These are phyloP conservation scores for Colletotrichum camelliae DNA, from an alignment of 2,329 filamentous ascomycete species.

Conservation along the genomic window DNA sequence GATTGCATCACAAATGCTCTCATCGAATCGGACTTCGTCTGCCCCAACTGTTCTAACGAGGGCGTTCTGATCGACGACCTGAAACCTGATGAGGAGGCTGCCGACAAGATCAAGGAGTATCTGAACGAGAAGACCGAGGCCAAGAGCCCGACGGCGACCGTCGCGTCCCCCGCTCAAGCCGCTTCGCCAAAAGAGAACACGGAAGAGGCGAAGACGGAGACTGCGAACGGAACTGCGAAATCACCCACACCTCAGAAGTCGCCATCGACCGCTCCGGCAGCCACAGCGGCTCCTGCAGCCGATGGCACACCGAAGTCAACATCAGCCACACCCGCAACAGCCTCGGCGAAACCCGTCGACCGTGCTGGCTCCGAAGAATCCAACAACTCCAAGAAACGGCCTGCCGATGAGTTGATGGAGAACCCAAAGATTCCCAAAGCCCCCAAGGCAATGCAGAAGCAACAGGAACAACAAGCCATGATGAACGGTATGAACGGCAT, in stretches of 20 bases:
- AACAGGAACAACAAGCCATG: slow-evolving; percentile 54
- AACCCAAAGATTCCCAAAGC: slow-evolving; percentile 70
- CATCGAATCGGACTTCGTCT: slow-evolving; percentile 97
- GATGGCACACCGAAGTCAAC: slow-evolving; percentile 36
- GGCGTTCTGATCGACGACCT: slow-evolving; percentile 94
- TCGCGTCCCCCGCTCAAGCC: slow-evolving; percentile 33
- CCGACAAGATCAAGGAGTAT: slow-evolving; percentile 80
- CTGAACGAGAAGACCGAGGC: slow-evolving; percentile 62
- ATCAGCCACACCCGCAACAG: slow-evolving; percentile 31
- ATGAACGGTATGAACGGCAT: slow-evolving; percentile 52
- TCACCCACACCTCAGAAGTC: slow-evolving; percentile 36
- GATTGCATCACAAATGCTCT: slow-evolving; percentile 99
- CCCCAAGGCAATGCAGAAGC: slow-evolving; percentile 68
- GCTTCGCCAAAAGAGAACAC: slow-evolving; percentile 32
- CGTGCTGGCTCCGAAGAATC: slow-evolving; percentile 28
- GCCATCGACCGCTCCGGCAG: slow-evolving; percentile 24
- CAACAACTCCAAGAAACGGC: slow-evolving; percentile 74
- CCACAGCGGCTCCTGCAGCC: slow-evolving; percentile 8
- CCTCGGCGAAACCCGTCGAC: slow-evolving; percentile 26
- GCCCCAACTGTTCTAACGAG: slow-evolving; percentile 88
- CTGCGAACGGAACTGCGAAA: slow-evolving; percentile 19
- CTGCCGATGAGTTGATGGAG: slow-evolving; percentile 74
- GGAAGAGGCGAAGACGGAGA: slow-evolving; percentile 5
- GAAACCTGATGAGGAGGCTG: slow-evolving; percentile 78
- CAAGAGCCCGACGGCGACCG: slow-evolving; percentile 49